phyloP scores from a whole-genome alignment of 2,329 filamentous ascomycete genomes.

The Epichloe gansuensis region DNA sequence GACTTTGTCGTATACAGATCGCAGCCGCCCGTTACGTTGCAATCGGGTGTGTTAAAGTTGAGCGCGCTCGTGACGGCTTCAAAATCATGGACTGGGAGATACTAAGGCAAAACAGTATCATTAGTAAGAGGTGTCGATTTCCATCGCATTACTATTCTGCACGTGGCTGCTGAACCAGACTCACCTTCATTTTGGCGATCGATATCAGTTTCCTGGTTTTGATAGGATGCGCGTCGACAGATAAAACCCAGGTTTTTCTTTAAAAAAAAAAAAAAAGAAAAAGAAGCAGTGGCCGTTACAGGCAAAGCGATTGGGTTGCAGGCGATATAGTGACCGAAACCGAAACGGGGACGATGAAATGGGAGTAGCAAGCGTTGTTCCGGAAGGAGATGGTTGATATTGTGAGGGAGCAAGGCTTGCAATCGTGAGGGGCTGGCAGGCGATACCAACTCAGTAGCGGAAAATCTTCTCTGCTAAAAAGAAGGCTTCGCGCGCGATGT shows the following conservation, averaged over 20 bases:
- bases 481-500: background rate
- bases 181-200: conserved; percentile 26
- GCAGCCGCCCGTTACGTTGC: conserved; percentile 83
- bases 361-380: background rate
- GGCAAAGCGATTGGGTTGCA: background rate
- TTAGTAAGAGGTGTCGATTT: background rate
- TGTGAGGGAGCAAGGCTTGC: too few relatives aligned
- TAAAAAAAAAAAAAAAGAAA: too few relatives aligned
- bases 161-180: conserved; percentile 4
- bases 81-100: conserved; percentile 80
- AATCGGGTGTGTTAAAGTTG: conserved; percentile 91
- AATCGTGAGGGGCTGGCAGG: too few relatives aligned
- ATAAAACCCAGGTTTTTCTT: background rate
- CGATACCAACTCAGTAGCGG: too few relatives aligned
- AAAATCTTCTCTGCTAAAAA: too few relatives aligned
- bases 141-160: background rate
- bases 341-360: background rate
- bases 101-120: conserved; percentile 39
- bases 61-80: conserved; percentile 85
- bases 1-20: conserved; percentile 97
- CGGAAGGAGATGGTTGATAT: background rate
- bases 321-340: background rate
- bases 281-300: background rate
- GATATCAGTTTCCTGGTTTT: background rate
- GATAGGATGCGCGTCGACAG: background rate